These are phyloP conservation scores for Penicillium vulpinum DNA, from an alignment of 2,329 filamentous ascomycete species.

Conservation along the genomic window DNA sequence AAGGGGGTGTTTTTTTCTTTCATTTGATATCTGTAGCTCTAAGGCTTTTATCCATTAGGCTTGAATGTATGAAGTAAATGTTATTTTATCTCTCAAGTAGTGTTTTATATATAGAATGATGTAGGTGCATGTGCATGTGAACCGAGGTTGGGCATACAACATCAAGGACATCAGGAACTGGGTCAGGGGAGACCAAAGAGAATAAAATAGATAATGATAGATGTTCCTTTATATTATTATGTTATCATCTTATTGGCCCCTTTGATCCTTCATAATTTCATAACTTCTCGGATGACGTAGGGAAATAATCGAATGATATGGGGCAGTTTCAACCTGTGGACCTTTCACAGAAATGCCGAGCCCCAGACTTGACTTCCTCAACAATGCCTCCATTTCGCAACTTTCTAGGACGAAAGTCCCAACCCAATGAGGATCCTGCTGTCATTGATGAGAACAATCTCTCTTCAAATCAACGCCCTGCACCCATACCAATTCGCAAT, in stretches of 20 bases:
- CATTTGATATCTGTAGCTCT: background rate
- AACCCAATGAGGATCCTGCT: conserved; percentile 39
- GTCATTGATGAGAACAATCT: conserved; percentile 56
- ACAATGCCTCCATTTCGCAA: conserved; percentile 70
- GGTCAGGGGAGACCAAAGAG: background rate
- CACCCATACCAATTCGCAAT: conserved; percentile 59
- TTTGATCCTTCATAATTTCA: background rate
- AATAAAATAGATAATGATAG: too few species aligned
- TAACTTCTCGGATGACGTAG: conserved; percentile 5
- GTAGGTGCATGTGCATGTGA: background rate
- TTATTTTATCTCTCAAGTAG: background rate
- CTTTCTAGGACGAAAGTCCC: conserved; percentile 64
- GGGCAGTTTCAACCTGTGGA: background rate
- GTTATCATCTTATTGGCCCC: background rate
- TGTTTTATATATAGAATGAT: background rate
- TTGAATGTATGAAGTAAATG: background rate
- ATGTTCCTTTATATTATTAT: too few species aligned
- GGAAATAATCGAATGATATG: background rate
- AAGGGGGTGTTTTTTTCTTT: background rate
- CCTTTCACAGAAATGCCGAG: background rate
- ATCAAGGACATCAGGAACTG: background rate
- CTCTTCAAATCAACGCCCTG: conserved; percentile 48
- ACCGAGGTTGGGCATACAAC: background rate
- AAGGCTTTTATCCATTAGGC: background rate
- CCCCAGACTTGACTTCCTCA: background rate